phyloP scores from a whole-genome alignment of 176 grass and related monocot species.

The Triticum urartu region DNA sequence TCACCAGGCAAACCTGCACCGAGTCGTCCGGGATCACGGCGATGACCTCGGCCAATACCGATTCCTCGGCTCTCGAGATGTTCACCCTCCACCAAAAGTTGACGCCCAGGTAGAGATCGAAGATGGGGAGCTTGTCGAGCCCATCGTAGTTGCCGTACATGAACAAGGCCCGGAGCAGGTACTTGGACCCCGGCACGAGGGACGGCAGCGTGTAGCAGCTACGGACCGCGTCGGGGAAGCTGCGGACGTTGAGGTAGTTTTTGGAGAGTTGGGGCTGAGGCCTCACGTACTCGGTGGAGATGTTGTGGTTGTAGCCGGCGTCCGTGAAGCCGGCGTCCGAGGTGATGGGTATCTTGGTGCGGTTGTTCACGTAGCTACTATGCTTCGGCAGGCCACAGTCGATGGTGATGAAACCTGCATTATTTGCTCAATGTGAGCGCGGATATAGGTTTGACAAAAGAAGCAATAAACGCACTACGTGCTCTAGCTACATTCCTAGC shows the following conservation, averaged over 20 bases:
- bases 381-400: slow-evolving; percentile 44
- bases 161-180: slow-evolving; percentile 39
- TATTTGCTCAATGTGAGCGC: too few relatives aligned
- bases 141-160: slow-evolving; percentile 56
- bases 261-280: too few relatives aligned
- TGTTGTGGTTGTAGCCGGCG: slow-evolving; percentile 39
- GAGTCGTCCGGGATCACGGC: slow-evolving; percentile 1
- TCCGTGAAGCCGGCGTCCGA: slow-evolving; percentile 47
- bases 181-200: slow-evolving; percentile 26
- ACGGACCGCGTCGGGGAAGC: slow-evolving; percentile 39
- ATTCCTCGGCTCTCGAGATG: neutral
- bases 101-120: slow-evolving; percentile 46
- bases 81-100: slow-evolving; percentile 40
- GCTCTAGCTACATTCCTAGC: too few relatives aligned
- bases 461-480: too few relatives aligned
- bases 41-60: neutral
- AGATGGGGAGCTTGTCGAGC: slow-evolving; percentile 9
- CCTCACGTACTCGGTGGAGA: slow-evolving; percentile 8
- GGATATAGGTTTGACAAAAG: too few relatives aligned
- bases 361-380: slow-evolving; percentile 13
- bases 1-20: slow-evolving; percentile 42
- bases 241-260: slow-evolving; percentile 25
- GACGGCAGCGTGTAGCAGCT: slow-evolving; percentile 48
- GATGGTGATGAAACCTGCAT: slow-evolving; percentile 61
- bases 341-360: neutral